These are phyloP conservation scores for Obelidium mucronatum DNA, from an alignment of 192 early-diverging fungal species.

Conservation along the genomic window DNA sequence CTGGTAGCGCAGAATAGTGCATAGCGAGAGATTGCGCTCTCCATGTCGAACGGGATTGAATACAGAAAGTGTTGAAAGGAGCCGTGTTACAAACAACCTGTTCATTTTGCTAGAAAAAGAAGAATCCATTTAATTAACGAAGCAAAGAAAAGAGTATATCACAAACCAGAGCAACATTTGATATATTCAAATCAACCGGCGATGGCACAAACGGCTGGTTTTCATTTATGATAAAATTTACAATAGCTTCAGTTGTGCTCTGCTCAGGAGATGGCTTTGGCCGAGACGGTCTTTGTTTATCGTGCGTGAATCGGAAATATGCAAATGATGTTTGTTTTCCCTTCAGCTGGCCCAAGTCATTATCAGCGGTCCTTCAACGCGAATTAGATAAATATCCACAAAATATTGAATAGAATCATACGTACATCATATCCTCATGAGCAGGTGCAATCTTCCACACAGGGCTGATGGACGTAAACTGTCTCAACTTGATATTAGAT, in stretches of 20 bases:
- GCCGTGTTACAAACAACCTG: slow-evolving; percentile 64
- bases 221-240: slow-evolving; percentile 53
- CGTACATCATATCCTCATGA: slow-evolving; percentile 33
- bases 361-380: background rate
- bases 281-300: slow-evolving; percentile 3
- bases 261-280: slow-evolving; percentile 47
- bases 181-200: slow-evolving; percentile 49
- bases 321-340: slow-evolving; percentile 54
- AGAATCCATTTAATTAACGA: background rate
- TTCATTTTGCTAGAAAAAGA: slow-evolving; percentile 24
- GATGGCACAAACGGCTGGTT: slow-evolving; percentile 36
- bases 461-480: slow-evolving; percentile 76
- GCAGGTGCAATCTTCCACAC: slow-evolving; percentile 71
- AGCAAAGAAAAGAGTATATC: background rate
- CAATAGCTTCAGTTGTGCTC: slow-evolving; percentile 58
- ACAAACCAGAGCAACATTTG: slow-evolving; percentile 53
- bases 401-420: background rate
- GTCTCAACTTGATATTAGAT: slow-evolving; percentile 67
- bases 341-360: slow-evolving; percentile 19
- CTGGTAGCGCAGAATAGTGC: slow-evolving; percentile 74
- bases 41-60: slow-evolving; percentile 77
- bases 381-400: background rate
- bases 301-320: slow-evolving; percentile 55
- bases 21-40: slow-evolving; percentile 65
- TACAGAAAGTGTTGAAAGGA: slow-evolving; percentile 73